phyloP scores from a whole-genome alignment of 371 early-diverging fungal genomes.

The Mucor ambiguus region DNA sequence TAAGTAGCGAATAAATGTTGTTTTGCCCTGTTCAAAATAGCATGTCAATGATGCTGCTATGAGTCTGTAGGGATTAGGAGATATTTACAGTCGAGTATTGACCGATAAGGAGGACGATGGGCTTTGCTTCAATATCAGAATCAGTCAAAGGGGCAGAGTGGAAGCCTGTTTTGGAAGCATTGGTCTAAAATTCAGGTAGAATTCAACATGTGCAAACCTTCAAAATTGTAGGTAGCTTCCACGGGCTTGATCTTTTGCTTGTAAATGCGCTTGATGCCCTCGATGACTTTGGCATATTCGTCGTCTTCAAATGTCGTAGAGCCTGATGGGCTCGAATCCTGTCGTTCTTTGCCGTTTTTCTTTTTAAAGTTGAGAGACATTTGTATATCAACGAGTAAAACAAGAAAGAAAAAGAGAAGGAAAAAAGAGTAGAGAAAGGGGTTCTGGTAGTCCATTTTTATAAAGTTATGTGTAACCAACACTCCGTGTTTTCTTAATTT shows the following conservation, averaged over 20 bases:
- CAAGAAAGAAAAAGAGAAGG: neutral
- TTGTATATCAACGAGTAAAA: neutral
- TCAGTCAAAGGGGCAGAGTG: conserved; percentile 79
- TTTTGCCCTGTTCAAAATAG: conserved; percentile 64
- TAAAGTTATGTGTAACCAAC: neutral
- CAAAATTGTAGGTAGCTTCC: conserved; percentile 79
- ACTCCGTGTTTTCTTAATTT: conserved; percentile 4
- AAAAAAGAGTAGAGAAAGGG: neutral
- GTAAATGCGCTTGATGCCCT: conserved; percentile 70
- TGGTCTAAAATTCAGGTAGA: neutral
- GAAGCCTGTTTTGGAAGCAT: conserved; percentile 47
- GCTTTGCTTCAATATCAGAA: conserved; percentile 83
- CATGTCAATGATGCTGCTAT: neutral
- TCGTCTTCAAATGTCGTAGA: conserved; percentile 30
- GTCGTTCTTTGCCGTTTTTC: conserved; percentile 7
- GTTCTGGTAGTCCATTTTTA: conserved; percentile 5
- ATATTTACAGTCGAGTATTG: conserved; percentile 76
- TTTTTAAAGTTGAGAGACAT: conserved; percentile 20
- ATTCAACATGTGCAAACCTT: conserved; percentile 35
- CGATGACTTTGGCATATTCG: conserved; percentile 66
- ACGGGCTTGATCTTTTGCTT: conserved; percentile 73
- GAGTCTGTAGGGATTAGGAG: neutral
- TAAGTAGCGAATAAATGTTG: conserved; percentile 83
- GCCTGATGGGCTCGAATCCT: neutral
- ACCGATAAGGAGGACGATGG: conserved; percentile 84